Evolutionary conservation across 1,284 basidiomycete genomes (phyloP), one percentile per base, ranked within the genome.

Genomic region (Ganoderma meredithae): DNA sequence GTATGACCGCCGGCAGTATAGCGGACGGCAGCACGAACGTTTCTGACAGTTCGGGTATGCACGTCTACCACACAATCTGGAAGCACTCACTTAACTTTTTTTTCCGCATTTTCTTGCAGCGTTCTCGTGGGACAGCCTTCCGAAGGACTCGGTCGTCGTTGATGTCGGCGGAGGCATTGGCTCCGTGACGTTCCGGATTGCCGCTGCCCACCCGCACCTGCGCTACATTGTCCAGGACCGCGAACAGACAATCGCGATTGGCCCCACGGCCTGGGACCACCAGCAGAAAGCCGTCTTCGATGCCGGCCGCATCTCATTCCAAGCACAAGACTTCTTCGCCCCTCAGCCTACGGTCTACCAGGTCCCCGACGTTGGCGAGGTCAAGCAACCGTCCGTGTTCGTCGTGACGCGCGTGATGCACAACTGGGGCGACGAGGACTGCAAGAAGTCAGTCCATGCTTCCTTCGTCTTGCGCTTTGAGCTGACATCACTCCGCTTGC

Each of bases 151-250:
- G 52, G 78, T 85, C 8, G 79, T 93, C 27, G 87, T 93, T 7
- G 91, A 93, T 72, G 91, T 93, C 5, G 92, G 91, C 0, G 91
- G 91, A 6, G 91, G 92, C 0, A 89, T 92, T 60, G 92, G 91
- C 13, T 88, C 88, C 15, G 88, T 88, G 1, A 87, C 84, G 33
- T 87, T 93, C 84, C 71, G 86, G 56, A 84, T 93, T 33, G 89
- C 88, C 22, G 83, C 84, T 52, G 82, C 85, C 3, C 88, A 88
- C 67, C 76, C 82, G 9, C 81, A 82, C 9, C 73, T 91, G 52
- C 83, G 81, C 62, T 90, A 92, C 72, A 78, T 92, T 22, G 83
- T 93, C 22, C 91, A 93, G 73, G 92, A 93, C 76, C 83, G 88
- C 33, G 81, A 83, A 25, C 84, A 86, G 5, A 90, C 92, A 0